Conservation (phyloP, 768 basidiomycete species). For the Pisolithus albus region DNA sequence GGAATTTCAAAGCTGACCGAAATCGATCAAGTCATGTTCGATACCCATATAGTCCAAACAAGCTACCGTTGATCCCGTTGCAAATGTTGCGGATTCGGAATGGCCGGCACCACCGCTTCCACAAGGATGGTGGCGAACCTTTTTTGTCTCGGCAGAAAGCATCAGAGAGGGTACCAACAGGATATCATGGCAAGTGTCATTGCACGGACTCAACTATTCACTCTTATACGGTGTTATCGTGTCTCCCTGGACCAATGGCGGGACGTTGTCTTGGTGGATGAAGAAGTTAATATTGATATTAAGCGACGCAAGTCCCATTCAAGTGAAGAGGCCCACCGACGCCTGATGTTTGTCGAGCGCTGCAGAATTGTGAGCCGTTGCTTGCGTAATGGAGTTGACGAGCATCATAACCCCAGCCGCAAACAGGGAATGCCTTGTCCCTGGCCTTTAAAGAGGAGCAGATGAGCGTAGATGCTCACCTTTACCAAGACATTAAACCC, state of each 20-base stretch:
- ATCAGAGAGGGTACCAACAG: conserved; percentile 14
- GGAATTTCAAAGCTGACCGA: too few species aligned
- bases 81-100: too few species aligned
- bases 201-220: not conserved
- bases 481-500: too few species aligned
- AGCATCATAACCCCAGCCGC: not conserved
- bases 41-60: too few species aligned
- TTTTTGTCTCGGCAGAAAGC: conserved; percentile 23
- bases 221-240: not conserved
- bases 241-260: conserved; percentile 15
- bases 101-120: too few species aligned
- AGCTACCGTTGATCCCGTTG: too few species aligned
- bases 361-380: conserved; percentile 22
- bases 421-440: conserved; percentile 21
- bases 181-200: conserved; percentile 16
- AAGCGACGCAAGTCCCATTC: conserved; percentile 22
- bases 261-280: conserved; percentile 25
- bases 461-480: conserved; percentile 3
- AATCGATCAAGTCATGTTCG: too few species aligned
- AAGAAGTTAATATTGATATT: conserved; percentile 19
- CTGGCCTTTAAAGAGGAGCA: not conserved
- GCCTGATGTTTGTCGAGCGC: conserved; percentile 16
- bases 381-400: conserved; percentile 10
- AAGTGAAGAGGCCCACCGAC: conserved; percentile 12
- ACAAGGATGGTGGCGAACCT: conserved; percentile 12